Conservation (phyloP, 805 yeast genomes). For the Citeromyces nyonsensis region DNA sequence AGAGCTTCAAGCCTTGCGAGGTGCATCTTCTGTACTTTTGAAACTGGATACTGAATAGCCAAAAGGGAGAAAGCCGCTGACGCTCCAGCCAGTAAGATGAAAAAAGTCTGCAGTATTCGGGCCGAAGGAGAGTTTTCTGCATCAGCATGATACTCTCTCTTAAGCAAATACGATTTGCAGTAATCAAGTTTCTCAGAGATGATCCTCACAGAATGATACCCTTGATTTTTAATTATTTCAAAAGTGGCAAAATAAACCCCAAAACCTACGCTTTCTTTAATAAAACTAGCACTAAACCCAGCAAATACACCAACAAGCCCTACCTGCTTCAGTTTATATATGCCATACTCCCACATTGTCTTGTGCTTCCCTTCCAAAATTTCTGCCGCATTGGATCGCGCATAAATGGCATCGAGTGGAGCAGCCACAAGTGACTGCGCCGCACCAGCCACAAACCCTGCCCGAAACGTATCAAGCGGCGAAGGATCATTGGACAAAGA, state of each 20-base stretch:
- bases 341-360: slow-evolving; percentile 67
- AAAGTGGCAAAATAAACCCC: slow-evolving; percentile 74
- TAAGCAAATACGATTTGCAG: slow-evolving; percentile 16
- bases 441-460: slow-evolving; percentile 80
- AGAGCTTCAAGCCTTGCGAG: slow-evolving; percentile 66
- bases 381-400: slow-evolving; percentile 68
- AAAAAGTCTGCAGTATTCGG: slow-evolving; percentile 29
- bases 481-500: slow-evolving; percentile 9
- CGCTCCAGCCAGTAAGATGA: slow-evolving; percentile 74
- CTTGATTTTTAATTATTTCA: slow-evolving; percentile 63
- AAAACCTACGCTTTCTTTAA: slow-evolving; percentile 74
- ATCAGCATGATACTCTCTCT: neutral
- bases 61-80: slow-evolving; percentile 69
- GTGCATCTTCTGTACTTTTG: slow-evolving; percentile 69
- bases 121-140: neutral
- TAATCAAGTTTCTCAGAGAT: slow-evolving; percentile 22
- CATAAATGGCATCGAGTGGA: slow-evolving; percentile 82
- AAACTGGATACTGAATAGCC: slow-evolving; percentile 70
- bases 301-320: slow-evolving; percentile 83
- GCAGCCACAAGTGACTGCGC: slow-evolving; percentile 86
- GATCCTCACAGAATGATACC: slow-evolving; percentile 29
- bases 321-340: slow-evolving; percentile 49
- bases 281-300: slow-evolving; percentile 63
- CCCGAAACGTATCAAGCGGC: slow-evolving; percentile 47
- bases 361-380: slow-evolving; percentile 50